Base-by-base conservation (phyloP, 306 rosid species). In the Castanea mollissima region DNA sequence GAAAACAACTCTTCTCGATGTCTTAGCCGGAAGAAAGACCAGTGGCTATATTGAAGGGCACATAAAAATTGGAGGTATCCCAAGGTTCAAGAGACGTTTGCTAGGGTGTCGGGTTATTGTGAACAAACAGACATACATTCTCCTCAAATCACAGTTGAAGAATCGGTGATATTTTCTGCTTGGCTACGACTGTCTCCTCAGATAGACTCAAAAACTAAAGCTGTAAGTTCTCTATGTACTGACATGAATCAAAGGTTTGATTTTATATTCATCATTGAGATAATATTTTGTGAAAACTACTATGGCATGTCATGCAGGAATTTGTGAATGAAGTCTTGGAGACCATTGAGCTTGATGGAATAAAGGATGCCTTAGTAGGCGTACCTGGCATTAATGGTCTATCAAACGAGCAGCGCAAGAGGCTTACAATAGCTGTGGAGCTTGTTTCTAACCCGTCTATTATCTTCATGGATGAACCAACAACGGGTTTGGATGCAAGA, bases 391-490 rank as follows among this genome's bases (percentile, higher is more conserved):
- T 85, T 38, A 86, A 86, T 23, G 93, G 93, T 15, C 74, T 90
- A 55, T 90, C 93, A 16, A 90, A 89, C 56, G 90, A 90, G 85
- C 93, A 87, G 69, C 84, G 91, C 44, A 90, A 90, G 59, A 74
- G 93, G 38, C 81, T 90, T 20, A 90, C 93, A 5, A 88, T 90
- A 75, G 93, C 91, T 1, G 75, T 87, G 32, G 94, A 90, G 67
- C 89, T 90, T 44, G 88, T 90, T 44, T 83, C 94, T 21, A 90
- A 90, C 76, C 94, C 94, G 14, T 88, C 92, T 20, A 84, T 88
- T 51, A 86, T 90, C 69, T 86, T 90, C 84, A 81, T 90, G 90
- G 94, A 88, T 77, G 94, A 90, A 74, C 92, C 94, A 3, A 90
- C 94, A 71, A 78, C 94, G 0, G 92, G 92, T 31, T 80, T 90